Base-by-base conservation (phyloP, 306 rosid genomes). In the Pterocarpus macrocarpus region DNA sequence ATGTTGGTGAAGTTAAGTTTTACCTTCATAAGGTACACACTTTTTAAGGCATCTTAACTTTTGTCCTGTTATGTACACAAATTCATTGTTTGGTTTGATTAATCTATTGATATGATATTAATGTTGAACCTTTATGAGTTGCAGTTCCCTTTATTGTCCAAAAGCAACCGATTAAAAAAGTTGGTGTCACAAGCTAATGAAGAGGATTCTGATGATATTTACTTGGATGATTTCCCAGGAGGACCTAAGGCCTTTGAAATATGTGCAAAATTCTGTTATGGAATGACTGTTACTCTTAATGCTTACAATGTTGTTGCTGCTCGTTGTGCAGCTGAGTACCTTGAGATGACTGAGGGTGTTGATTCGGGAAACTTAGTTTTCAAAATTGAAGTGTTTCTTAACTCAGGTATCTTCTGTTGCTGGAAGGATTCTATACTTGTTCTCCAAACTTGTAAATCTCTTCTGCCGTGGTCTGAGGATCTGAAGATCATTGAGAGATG, bases 381-480 rank as follows among this genome's bases (percentile, higher is more conserved):
- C 58, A 96, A 96, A 82, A 94, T 96, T 52, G 99, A 96, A 71
- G 99, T 96, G 62, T 96, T 96, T 82, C 95, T 96, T 43, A 96
- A 93, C 80, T 96, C 99, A 0, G 90, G 99, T 66, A 96, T 96
- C 61, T 90, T 96, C 49, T 91, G 91, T 4, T 93, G 94, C 88
- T 96, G 99, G 99, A 96, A 96, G 84, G 99, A 96, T 80, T 89
- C 98, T 78, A 93, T 96, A 61, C 89, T 88, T 83, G 97, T 96
- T 81, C 97, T 96, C 56, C 99, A 96, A 81, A 92, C 97, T 33
- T 78, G 94, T 35, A 95, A 89, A 79, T 88, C 93, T 79, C 92
- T 95, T 81, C 85, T 92, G 57, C 97, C 98, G 1, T 96, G 97
- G 98, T 86, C 97, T 28, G 99, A 96, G 82, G 97, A 90, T 86